A percentile compares a stretch with the other conserved stretches of the same genome.
phyloP scores from a whole-genome alignment of 2,329 filamentous ascomycete genomes.

The Aspergillus versicolor region DNA sequence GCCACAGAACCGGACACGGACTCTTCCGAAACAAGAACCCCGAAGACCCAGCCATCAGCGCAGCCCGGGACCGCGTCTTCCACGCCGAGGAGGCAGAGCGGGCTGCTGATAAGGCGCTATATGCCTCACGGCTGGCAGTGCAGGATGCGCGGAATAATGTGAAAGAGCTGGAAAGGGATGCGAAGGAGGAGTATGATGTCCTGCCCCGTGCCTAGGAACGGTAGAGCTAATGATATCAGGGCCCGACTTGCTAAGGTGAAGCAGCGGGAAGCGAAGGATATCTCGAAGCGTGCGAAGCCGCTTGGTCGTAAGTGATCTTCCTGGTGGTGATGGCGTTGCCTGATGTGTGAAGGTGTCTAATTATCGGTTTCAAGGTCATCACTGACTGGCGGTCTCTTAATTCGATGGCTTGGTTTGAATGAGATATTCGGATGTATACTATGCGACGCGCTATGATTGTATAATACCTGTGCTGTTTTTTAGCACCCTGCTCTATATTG shows the following conservation, averaged over 20 bases:
- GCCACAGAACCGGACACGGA: background rate
- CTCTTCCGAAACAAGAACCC: slow-evolving; percentile 45
- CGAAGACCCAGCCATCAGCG: slow-evolving; percentile 62
- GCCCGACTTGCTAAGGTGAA: slow-evolving; percentile 66
- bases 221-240: slow-evolving; percentile 14
- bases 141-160: slow-evolving; percentile 65
- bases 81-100: slow-evolving; percentile 63
- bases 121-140: slow-evolving; percentile 58
- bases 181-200: slow-evolving; percentile 54
- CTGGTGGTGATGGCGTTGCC: background rate
- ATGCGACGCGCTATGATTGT: no score
- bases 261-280: slow-evolving; percentile 62
- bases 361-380: no score
- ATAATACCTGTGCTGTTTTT: no score
- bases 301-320: slow-evolving; percentile 60
- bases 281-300: slow-evolving; percentile 68
- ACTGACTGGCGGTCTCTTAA: no score
- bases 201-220: no score
- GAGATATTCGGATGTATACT: no score
- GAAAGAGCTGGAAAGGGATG: slow-evolving; percentile 63
- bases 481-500: no score
- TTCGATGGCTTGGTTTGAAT: no score
- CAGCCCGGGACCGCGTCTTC: slow-evolving; percentile 62
- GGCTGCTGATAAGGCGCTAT: slow-evolving; percentile 64
- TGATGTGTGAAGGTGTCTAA: no score